Conservation (phyloP, 73 alveolate species). For the Paraurostyla sp. region DNA sequence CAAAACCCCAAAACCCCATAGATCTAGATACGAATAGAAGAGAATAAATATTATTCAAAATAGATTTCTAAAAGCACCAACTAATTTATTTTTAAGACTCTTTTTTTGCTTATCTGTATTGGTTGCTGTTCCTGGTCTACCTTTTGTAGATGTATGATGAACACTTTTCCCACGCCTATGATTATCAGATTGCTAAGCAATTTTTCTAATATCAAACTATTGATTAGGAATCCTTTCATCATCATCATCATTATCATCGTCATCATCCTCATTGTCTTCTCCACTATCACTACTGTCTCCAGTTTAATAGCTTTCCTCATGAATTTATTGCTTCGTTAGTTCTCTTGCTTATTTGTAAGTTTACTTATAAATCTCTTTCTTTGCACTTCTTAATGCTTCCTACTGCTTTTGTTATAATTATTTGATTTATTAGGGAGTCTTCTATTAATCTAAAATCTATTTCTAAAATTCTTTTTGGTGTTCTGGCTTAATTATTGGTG, state of each 20-base stretch:
- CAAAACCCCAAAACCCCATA: too few species aligned
- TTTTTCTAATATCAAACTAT: not conserved
- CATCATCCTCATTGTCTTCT: slow-evolving; percentile 58
- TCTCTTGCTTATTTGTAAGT: slow-evolving; percentile 47
- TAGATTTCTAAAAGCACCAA: slow-evolving; percentile 30
- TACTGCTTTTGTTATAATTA: not conserved
- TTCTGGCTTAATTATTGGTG: slow-evolving; percentile 60
- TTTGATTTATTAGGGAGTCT: slow-evolving; percentile 34
- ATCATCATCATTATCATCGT: slow-evolving; percentile 15
- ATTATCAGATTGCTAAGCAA: slow-evolving; percentile 2
- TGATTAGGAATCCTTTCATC: slow-evolving; percentile 23
- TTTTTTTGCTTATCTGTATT: slow-evolving; percentile 15
- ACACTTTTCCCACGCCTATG: slow-evolving; percentile 47
- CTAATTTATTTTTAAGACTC: slow-evolving; percentile 7
- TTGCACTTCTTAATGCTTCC: slow-evolving; percentile 18
- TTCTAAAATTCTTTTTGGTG: slow-evolving; percentile 34
- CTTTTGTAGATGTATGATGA: not conserved
- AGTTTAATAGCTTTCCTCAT: slow-evolving; percentile 23
- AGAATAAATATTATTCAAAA: slow-evolving; percentile 5
- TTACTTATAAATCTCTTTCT: slow-evolving; percentile 6
- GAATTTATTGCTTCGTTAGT: slow-evolving; percentile 3
- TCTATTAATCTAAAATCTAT: not conserved
- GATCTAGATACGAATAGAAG: too few species aligned
- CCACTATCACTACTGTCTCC: slow-evolving; percentile 9
- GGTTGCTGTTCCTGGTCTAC: not conserved